These are phyloP conservation scores for Boletellus deceptivus DNA, from an alignment of 1,284 basidiomycete species.

Conservation along the genomic window DNA sequence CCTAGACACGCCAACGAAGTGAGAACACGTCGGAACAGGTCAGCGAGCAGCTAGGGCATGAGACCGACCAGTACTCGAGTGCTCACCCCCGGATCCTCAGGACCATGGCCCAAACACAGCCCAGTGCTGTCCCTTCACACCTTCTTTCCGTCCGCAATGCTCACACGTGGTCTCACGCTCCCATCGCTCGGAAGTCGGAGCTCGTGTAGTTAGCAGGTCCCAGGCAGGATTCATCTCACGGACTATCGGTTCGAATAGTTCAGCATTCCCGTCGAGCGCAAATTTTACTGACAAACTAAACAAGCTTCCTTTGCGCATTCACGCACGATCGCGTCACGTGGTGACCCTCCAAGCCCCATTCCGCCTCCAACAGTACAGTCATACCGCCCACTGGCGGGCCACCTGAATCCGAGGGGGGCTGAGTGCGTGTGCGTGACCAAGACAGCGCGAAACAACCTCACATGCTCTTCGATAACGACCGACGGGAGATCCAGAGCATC, in stretches of 20 bases:
- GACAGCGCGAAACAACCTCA: constrained; percentile 17
- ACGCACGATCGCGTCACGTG: constrained; percentile 36
- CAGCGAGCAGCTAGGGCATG: too few species aligned
- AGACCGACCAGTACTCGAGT: too few species aligned
- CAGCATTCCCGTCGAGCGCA: constrained; percentile 29
- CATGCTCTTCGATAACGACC: constrained; percentile 40
- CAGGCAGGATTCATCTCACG: constrained; percentile 41
- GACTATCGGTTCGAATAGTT: constrained; percentile 41
- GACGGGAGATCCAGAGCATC: constrained; percentile 40
- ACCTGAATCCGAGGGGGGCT: constrained; percentile 25
- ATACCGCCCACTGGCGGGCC: constrained; percentile 41
- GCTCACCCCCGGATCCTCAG: too few species aligned
- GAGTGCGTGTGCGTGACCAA: neutral
- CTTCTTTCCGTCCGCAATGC: constrained; percentile 40
- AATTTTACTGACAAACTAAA: constrained; percentile 33
- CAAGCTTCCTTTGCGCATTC: constrained; percentile 43
- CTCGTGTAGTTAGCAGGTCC: constrained; percentile 44
- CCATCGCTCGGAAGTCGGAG: constrained; percentile 37
- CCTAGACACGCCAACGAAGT: too few species aligned
- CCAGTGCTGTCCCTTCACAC: too few species aligned
- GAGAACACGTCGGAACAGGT: too few species aligned
- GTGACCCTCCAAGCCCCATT: constrained; percentile 36
- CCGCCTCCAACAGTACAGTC: constrained; percentile 46
- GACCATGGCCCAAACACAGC: too few species aligned
- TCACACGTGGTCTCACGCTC: constrained; percentile 33